Base-by-base conservation (phyloP, 208 protist genomes). In the Histomonas meleagridis region DNA sequence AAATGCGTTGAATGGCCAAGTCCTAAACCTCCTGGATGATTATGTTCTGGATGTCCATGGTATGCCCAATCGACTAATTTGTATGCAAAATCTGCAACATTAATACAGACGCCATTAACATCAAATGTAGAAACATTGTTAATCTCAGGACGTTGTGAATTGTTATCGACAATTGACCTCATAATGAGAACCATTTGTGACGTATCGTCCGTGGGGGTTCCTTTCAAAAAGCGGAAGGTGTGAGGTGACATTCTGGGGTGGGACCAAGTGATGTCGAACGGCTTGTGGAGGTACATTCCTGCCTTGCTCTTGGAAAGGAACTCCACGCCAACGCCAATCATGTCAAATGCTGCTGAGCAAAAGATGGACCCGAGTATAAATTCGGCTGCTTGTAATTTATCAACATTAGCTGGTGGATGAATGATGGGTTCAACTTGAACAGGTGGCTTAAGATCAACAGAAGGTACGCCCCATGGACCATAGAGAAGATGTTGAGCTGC, bases 161-260 rank as follows among this genome's bases (percentile, higher is more conserved):
- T n/a, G n/a, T n/a, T n/a, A n/a, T n/a, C n/a, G n/a, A 69, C 70
- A 51, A 81, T 7, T 46, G 70, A 81, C 51, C 70, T 3, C 70
- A 81, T 81, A n/a, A 81, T 81, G 48, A 81, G 51, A 48, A 81
- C n/a, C 23, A 1, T 43, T 51, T 81, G 70, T n/a, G 70, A 81
- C 51, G 70, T 81, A 51, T 81, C 70, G 51, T 81, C 70, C 51
- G 70, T 81, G 48, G 70, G n/a, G 48, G 70, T 81, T 32, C 70
- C 70, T 81, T 23, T 18, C 48, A 51, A 4, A 81, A 51, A 81
- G 23, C n/a, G 12, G 3, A 43, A 1, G n/a, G 5, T 81, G n/a
- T 51, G 43, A 12, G 0, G 3, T 26, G 10, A n/a, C 10, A 48
- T 51, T 10, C 10, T n/a, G 23, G 70, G 70, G 51, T 81, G 70